Base-by-base conservation (phyloP, 2,329 filamentous ascomycete genomes). In the Ophiostoma sp. region DNA sequence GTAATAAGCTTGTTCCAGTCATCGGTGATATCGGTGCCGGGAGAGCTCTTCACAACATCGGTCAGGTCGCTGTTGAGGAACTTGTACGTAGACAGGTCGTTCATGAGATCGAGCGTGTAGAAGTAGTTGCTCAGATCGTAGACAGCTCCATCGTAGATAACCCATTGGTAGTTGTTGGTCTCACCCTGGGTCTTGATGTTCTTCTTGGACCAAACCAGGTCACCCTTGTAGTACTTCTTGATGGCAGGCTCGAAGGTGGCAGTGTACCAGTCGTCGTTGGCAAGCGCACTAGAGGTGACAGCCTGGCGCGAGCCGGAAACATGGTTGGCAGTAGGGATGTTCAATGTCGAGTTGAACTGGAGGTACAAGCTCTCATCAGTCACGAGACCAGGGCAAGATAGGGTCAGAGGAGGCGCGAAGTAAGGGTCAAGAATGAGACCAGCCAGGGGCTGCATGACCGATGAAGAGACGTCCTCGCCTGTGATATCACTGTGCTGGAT, bases 71-170 rank as follows among this genome's bases (percentile, higher is more conserved):
- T 73, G 70, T 95, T 88, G 42, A 99, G 82, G 79, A 96, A 98
- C 9, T 84, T 77, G 79, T 91, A 96, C 0, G 76, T 75, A 0
- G 78, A 75, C 5, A 81, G 73, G 67, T 87, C 81, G 72, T 88
- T 82, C 74, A 84, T 81, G 27, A 81, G 72, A 8, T 89, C 80
- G 58, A 88, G 79, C 0, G 93, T 97, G 75, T 92, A 83, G 78
- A 93, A 94, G 79, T 99, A 99, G 76, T 98, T 87, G 0, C 92
- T 96, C 67, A 99, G 79, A 76, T 99, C 96, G 76, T 95, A 98
- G 27, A 99, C 83, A 66, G 84, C 85, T 67, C 88, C 82, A 42
- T 92, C 82, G 70, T 96, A 86, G 67, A 90, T 89, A 71, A 91
- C 89, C 93, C 95, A 98, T 75, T 85, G 84, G 73, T 90, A 89